Evolutionary conservation across 495 filamentous ascomycete species (phyloP).

Genomic region (Hypomontagnella submonticulosa): DNA sequence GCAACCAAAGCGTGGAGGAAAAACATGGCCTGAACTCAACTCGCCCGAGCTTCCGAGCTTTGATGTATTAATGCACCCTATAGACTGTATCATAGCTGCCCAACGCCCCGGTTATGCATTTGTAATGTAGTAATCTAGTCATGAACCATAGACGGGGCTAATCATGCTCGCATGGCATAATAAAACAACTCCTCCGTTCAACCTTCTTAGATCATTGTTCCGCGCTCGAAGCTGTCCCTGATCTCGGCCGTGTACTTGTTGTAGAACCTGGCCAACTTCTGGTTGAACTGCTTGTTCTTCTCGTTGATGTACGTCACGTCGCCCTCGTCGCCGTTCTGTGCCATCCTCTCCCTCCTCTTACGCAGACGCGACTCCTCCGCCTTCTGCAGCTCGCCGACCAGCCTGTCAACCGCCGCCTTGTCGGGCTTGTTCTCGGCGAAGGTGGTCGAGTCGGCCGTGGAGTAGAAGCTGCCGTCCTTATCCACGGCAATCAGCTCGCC

Average conservation of each 20-base stretch:
- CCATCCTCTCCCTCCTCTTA: conserved; percentile 82
- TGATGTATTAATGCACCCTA: conserved; percentile 42
- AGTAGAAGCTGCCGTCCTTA: conserved; percentile 88
- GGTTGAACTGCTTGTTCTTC: conserved; percentile 99
- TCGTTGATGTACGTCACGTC: conserved; percentile 99
- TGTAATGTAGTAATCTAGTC: conserved; percentile 37
- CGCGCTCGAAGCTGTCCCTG: conserved; percentile 95
- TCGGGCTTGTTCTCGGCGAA: conserved; percentile 89
- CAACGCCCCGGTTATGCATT: conserved; percentile 20
- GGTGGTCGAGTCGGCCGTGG: conserved; percentile 79
- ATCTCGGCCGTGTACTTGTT: conserved; percentile 99
- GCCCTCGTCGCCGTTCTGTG: conserved; percentile 76
- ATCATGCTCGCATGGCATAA: conserved; percentile 16
- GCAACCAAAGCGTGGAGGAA: conserved; percentile 83
- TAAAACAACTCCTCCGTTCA: conserved; percentile 17
- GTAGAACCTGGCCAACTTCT: conserved; percentile 94
- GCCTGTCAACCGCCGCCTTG: conserved; percentile 86
- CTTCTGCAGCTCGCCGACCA: conserved; percentile 87
- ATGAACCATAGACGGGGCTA: conserved; percentile 15
- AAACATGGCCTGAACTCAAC: conserved; percentile 71
- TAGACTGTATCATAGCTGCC: conserved; percentile 48
- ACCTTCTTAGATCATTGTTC: conserved; percentile 78
- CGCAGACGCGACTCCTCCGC: conserved; percentile 86
- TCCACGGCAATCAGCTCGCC: conserved; percentile 96
- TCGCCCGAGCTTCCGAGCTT: neutral